Base-by-base conservation (phyloP, 1,139 yeast species). In the Sugiyamaella castrensis region DNA sequence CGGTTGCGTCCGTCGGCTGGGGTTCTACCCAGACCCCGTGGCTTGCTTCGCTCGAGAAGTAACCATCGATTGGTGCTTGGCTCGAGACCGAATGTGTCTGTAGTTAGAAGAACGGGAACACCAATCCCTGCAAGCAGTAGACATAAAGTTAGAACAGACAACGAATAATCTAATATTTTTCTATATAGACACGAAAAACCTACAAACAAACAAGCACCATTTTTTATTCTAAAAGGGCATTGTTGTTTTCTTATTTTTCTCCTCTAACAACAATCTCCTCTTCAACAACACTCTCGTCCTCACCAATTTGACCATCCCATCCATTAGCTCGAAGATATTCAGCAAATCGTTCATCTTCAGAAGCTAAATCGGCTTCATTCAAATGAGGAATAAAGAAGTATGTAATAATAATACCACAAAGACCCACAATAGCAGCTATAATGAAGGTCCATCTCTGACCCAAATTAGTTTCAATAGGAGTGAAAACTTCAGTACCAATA, bases 341-440 rank as follows among this genome's bases (percentile, higher is more conserved):
- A 57, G 80, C 77, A 65, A 82, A 84, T 53, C 71, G 75, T 50
- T 79, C 71, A 63, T 85, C 92, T 60, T 84, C 85, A 59, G 73
- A 72, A 72, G 80, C 71, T 56, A 85, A 75, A 62, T 85, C 92
- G 61, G 85, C 92, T 24, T 80, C 85, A 13, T 81, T 87, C 56
- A 82, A 73, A 59, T 84, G 85, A 13, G 92, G 92, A 53, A 85
- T 73, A 51, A 81, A 81, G 60, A 84, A 60, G 60, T 66, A 79
- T 0, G 87, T 80, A 36, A 80, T 71, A n/a, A 75, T 47, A 32
- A 84, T 77, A 60, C 92, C 92, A 9, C 71, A 70, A n/a, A 81
- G 65, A 38, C 92, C 92, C 60, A 86, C 75, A 49, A 78, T 71
- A 16, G 91, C 88, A 35, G 87, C 85, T 59, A 83, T 79, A 53